These are phyloP conservation scores for Cicer yamashitae DNA, from an alignment of 306 rosid species.

Conservation along the genomic window DNA sequence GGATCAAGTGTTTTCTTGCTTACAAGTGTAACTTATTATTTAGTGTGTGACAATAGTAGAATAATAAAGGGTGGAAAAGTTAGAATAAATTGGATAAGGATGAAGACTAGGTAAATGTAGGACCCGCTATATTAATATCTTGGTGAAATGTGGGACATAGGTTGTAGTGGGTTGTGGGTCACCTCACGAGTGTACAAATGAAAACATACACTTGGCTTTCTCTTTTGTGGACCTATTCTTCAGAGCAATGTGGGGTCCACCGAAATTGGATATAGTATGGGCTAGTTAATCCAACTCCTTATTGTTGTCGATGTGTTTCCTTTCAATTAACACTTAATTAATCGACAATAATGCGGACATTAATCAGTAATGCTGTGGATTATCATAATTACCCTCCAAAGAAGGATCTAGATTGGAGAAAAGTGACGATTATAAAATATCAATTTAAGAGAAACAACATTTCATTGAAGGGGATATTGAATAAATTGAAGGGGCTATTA, in stretches of 20 bases:
- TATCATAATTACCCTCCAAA: background rate
- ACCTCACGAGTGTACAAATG: constrained; percentile 34
- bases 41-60: constrained; percentile 32
- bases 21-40: constrained; percentile 43
- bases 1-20: background rate
- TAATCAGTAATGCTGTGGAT: background rate
- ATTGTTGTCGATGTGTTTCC: background rate
- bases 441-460: too few relatives aligned
- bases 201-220: background rate
- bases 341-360: background rate
- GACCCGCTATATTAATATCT: constrained; percentile 52
- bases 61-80: constrained; percentile 16
- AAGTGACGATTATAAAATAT: too few relatives aligned
- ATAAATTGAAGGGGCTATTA: too few relatives aligned
- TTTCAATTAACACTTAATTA: background rate
- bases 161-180: background rate
- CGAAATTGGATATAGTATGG: background rate
- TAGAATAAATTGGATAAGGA: constrained; percentile 57
- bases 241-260: constrained; percentile 31
- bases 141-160: background rate
- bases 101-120: constrained; percentile 52
- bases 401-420: background rate
- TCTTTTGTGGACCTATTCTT: constrained; percentile 51
- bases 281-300: constrained; percentile 32
- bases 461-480: too few relatives aligned